Evolutionary conservation across 2,329 filamentous ascomycete genomes (phyloP).

Genomic region (Aspergillus niger): DNA sequence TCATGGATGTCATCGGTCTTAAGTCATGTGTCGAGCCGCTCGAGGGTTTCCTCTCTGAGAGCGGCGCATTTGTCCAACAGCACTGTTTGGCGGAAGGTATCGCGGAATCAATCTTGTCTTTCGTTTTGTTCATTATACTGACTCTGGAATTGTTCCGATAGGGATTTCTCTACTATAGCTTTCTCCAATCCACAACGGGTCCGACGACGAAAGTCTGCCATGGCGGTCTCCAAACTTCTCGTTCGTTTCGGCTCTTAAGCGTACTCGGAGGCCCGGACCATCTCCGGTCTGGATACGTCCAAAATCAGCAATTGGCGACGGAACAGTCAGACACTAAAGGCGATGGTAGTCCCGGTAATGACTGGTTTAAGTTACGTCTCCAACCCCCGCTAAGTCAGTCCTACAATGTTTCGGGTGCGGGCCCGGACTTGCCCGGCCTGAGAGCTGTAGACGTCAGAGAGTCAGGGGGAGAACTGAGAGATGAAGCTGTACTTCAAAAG

Average conservation of each 20-base stretch:
- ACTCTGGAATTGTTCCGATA: background rate
- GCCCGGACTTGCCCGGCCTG: background rate
- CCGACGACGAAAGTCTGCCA: background rate
- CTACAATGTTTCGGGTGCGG: background rate
- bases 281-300: background rate
- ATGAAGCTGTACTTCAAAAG: background rate
- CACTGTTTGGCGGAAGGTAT: slow-evolving; percentile 31
- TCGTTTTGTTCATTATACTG: background rate
- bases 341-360: slow-evolving; percentile 13
- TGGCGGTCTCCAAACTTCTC: background rate
- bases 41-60: slow-evolving; percentile 40
- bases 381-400: slow-evolving; percentile 19
- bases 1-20: slow-evolving; percentile 48
- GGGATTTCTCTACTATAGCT: background rate
- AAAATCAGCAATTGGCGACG: background rate
- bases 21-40: slow-evolving; percentile 41
- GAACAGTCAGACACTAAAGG: slow-evolving; percentile 1
- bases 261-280: background rate
- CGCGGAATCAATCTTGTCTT: background rate
- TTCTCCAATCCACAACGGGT: background rate
- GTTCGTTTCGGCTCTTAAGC: background rate
- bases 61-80: slow-evolving; percentile 32
- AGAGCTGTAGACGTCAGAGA: background rate
- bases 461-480: background rate
- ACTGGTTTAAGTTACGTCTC: slow-evolving; percentile 18